phyloP scores from a whole-genome alignment of 2,329 filamentous ascomycete species.

The Cryphonectria naterciae region DNA sequence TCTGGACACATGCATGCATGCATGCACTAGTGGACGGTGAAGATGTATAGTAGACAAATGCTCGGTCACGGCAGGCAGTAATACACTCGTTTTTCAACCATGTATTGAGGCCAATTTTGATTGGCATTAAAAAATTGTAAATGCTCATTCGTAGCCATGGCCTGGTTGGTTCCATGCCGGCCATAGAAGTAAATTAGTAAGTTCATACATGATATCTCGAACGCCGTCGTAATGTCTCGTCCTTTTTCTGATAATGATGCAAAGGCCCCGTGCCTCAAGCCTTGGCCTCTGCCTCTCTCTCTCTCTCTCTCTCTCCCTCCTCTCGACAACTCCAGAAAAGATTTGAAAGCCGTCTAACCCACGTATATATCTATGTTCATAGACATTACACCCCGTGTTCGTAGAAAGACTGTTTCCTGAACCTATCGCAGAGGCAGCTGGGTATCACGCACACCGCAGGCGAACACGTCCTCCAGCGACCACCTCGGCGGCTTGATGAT shows the following conservation, averaged over 20 bases:
- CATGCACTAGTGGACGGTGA: neutral
- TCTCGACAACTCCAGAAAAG: neutral
- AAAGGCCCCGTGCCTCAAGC: neutral
- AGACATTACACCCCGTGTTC: constrained; percentile 27
- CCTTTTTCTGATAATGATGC: neutral
- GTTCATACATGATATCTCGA: constrained; percentile 12
- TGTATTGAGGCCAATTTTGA: neutral
- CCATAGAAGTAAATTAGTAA: constrained; percentile 11
- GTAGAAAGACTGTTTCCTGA: constrained; percentile 24
- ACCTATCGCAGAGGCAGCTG: constrained; percentile 70
- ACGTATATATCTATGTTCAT: constrained; percentile 13
- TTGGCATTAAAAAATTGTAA: neutral
- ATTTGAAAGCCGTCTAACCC: neutral
- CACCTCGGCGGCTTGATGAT: constrained; percentile 79
- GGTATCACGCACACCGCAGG: constrained; percentile 73
- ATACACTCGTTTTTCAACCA: neutral
- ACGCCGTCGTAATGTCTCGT: constrained; percentile 15
- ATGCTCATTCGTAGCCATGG: neutral
- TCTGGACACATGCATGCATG: neutral
- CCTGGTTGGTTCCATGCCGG: neutral
- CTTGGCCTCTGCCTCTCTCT: neutral
- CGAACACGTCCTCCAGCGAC: constrained; percentile 81
- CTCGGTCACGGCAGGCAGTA: neutral
- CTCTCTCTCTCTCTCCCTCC: neutral
- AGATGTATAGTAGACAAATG: neutral